phyloP scores from a whole-genome alignment of 1,284 basidiomycete species.

The Ustilago xerochloae region DNA sequence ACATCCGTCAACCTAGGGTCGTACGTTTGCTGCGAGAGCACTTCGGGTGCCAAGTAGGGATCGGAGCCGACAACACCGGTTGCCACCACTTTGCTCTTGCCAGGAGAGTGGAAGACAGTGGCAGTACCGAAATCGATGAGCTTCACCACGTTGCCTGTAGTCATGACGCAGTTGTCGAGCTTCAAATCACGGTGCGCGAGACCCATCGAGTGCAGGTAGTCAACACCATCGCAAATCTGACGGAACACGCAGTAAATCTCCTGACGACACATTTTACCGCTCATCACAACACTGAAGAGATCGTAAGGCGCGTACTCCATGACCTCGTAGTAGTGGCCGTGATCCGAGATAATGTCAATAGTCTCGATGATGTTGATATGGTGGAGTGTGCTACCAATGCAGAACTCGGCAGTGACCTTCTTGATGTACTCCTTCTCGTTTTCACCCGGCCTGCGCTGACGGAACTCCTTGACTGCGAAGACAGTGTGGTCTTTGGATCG shows the following conservation, averaged over 20 bases:
- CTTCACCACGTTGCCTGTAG: slow-evolving; percentile 90
- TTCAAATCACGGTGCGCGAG: slow-evolving; percentile 98
- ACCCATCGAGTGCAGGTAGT: slow-evolving; percentile 96
- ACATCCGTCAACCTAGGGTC: slow-evolving; percentile 98
- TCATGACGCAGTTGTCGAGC: slow-evolving; percentile 99
- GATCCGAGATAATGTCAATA: slow-evolving; percentile 96
- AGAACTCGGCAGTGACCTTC: slow-evolving; percentile 98
- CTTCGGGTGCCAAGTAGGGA: slow-evolving; percentile 97
- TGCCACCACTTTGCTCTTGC: slow-evolving; percentile 73
- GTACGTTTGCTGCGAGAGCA: slow-evolving; percentile 81
- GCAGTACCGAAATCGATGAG: slow-evolving; percentile 99
- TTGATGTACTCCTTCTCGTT: slow-evolving; percentile 97
- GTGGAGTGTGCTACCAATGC: slow-evolving; percentile 83
- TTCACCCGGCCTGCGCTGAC: slow-evolving; percentile 87
- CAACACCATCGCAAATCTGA: slow-evolving; percentile 97
- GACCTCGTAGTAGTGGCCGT: slow-evolving; percentile 84
- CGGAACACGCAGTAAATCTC: slow-evolving; percentile 99
- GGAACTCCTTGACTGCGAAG: slow-evolving; percentile 97
- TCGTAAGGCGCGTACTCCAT: slow-evolving; percentile 99
- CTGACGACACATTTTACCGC: slow-evolving; percentile 95
- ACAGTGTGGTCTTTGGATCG: slow-evolving; percentile 74
- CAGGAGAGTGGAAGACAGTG: slow-evolving; percentile 98
- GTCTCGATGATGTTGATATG: slow-evolving; percentile 98
- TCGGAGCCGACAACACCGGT: slow-evolving; percentile 96
- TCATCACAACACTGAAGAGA: slow-evolving; percentile 99